Base-by-base conservation (phyloP, 2,329 filamentous ascomycete species). In the Aspergillus sp. region DNA sequence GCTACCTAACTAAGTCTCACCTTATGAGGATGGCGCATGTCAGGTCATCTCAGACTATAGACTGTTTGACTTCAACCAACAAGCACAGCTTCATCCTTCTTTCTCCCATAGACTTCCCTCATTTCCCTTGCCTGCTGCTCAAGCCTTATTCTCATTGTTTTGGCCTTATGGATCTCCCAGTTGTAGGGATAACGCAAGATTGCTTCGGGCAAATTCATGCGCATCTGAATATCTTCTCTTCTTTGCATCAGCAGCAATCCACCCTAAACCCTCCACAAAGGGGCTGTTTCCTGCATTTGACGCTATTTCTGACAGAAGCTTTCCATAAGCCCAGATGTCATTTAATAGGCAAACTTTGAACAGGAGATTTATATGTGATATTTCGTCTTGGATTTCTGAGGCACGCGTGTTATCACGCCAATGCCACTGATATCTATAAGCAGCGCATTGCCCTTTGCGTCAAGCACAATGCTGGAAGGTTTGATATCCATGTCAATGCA, bases 291-390 rank as follows among this genome's bases (percentile, higher is more conserved):
- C 43, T 44, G 44, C 48, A 30, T 52, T 43, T 28, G 34, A 49
- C 33, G 12, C 48, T 12, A 57, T 52, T 29, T 51, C 48, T 2
- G 41, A 52, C 36, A 57, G 47, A 48, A 57, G 43, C 38, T 50
- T 57, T 28, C 57, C 56, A 36, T 54, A 59, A 7, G 54, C 50
- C 55, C 54, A 60, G 12, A 44, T 27, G 36, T 58, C 57, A 41
- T 56, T 56, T 19, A 26, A 33, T 51, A 26, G 48, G 38, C 53
- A 53, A 39, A 48, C 27, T 42, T 57, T 29, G 29, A 57, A 56
- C 7, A 53, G 48, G 41, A 56, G 50, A 38, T 55, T 47, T 44
- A 46, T 43, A 27, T 50, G 55, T 12, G 44, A 50, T 41, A 48
- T 48, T 28, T 54, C 48, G 48, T 54, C 42, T 46, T 27, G 48